A percentile compares a stretch with the other conserved stretches of the same genome.
Evolutionary conservation across 2,329 filamentous ascomycete species (phyloP).

Genomic region (Chalaropsis thielavioides): DNA sequence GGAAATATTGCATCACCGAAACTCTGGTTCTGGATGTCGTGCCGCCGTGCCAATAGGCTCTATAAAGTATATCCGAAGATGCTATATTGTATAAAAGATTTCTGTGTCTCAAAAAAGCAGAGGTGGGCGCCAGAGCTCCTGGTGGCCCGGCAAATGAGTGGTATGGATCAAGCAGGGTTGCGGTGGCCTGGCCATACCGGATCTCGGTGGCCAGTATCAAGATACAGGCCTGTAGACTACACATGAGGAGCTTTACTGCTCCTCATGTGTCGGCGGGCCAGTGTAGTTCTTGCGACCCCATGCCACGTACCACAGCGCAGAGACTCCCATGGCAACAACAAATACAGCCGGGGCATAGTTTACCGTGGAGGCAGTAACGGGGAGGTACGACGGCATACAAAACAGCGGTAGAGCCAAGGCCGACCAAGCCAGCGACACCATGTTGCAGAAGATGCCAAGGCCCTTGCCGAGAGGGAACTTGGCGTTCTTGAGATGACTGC

Average conservation of each 20-base stretch:
- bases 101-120: not conserved
- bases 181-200: not conserved
- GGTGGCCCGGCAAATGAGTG: no score
- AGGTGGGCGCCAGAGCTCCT: not conserved
- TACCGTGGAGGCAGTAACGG: constrained; percentile 43
- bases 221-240: not conserved
- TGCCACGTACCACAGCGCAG: constrained; percentile 50
- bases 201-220: not conserved
- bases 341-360: constrained; percentile 70
- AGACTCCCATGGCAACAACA: constrained; percentile 46
- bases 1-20: not conserved
- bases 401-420: constrained; percentile 56
- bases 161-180: no score
- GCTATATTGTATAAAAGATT: not conserved
- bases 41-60: not conserved
- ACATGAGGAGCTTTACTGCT: not conserved
- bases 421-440: constrained; percentile 53
- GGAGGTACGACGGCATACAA: constrained; percentile 54
- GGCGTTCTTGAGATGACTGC: constrained; percentile 42
- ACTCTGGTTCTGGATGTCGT: not conserved
- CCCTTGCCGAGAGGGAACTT: constrained; percentile 44
- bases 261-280: constrained; percentile 38
- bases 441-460: constrained; percentile 47
- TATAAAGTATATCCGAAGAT: constrained; percentile 1
- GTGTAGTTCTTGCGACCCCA: constrained; percentile 58